phyloP scores from a whole-genome alignment of 2,329 filamentous ascomycete genomes.

The Talaromyces islandicus region DNA sequence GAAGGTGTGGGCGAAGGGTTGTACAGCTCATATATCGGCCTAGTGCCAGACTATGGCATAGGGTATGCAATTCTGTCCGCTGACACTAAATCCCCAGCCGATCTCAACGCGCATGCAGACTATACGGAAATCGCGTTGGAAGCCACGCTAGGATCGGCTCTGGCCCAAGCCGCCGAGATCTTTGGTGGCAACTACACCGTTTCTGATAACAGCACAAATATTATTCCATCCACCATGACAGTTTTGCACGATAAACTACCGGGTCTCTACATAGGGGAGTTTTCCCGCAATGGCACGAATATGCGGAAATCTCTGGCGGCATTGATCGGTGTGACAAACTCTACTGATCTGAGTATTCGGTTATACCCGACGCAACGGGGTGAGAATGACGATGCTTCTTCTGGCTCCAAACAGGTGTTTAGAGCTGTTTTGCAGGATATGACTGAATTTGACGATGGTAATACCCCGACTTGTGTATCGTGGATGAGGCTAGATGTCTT shows the following conservation, averaged over 20 bases:
- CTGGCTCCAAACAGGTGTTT: constrained; percentile 8
- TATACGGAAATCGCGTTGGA: not conserved
- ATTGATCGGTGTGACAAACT: not conserved
- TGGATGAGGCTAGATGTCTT: constrained; percentile 20
- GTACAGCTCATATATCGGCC: not conserved
- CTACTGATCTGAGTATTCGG: not conserved
- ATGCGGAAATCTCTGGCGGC: not conserved
- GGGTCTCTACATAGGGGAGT: not conserved
- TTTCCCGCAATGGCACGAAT: not conserved
- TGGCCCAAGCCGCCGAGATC: not conserved
- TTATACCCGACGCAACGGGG: not conserved
- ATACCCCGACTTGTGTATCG: constrained; percentile 21
- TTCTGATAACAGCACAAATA: not conserved
- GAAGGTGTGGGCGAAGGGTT: not conserved
- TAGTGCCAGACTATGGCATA: not conserved
- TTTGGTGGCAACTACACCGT: not conserved
- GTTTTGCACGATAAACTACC: not conserved
- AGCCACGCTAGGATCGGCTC: not conserved
- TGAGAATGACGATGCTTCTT: not conserved
- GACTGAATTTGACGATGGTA: constrained; percentile 18
- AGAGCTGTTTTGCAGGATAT: constrained; percentile 16
- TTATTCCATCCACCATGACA: not conserved
- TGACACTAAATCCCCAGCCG: not conserved
- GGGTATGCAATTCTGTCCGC: not conserved
- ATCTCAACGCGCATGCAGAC: constrained; percentile 2